These are phyloP conservation scores for Eragrostis tef DNA, from an alignment of 202 grass and related monocot species.

Conservation along the genomic window DNA sequence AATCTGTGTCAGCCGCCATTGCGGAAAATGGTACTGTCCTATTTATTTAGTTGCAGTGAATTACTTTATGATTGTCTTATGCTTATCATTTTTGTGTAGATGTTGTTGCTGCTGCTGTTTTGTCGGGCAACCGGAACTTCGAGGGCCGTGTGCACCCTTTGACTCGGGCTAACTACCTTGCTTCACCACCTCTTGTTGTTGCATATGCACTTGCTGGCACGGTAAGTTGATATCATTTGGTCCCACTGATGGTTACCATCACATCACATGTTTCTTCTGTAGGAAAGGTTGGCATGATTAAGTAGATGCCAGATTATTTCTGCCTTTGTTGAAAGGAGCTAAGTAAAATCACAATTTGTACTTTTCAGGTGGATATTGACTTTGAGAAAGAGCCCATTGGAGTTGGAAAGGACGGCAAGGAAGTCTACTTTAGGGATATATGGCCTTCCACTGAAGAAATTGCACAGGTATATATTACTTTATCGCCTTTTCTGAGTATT, in stretches of 20 bases:
- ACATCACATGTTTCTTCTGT: conserved; percentile 12
- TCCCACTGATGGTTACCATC: conserved; percentile 10
- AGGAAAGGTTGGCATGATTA: background rate
- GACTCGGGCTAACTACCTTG: conserved; percentile 91
- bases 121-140: conserved; percentile 93
- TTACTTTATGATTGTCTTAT: conserved; percentile 26
- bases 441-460: conserved; percentile 95
- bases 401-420: conserved; percentile 70
- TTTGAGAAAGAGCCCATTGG: conserved; percentile 83
- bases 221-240: conserved; percentile 49
- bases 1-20: conserved; percentile 80
- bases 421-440: conserved; percentile 82
- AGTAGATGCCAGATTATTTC: background rate
- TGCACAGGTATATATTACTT: conserved; percentile 59
- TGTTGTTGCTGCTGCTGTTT: conserved; percentile 93
- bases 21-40: conserved; percentile 74
- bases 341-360: conserved; percentile 31
- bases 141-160: conserved; percentile 97
- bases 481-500: background rate
- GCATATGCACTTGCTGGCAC: conserved; percentile 97
- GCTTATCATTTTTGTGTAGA: conserved; percentile 48
- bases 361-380: conserved; percentile 75
- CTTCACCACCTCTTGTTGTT: conserved; percentile 95
- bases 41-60: conserved; percentile 5
- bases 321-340: conserved; percentile 1